phyloP scores from a whole-genome alignment of 1,284 basidiomycete genomes.

The Albatrellus sp. region DNA sequence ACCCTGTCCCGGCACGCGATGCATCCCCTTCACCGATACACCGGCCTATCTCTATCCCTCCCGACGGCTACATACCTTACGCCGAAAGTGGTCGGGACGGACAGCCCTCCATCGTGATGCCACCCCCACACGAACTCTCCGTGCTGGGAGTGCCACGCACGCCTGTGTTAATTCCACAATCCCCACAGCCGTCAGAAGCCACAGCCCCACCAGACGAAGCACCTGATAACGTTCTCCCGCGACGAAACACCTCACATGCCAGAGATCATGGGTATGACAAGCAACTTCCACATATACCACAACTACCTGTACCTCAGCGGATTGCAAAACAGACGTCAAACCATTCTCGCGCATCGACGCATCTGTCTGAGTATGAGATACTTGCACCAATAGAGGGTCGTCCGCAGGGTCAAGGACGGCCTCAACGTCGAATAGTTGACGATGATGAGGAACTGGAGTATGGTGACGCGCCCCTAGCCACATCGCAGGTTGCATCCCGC shows the following conservation, averaged over 20 bases:
- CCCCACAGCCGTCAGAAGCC: slow-evolving; percentile 9
- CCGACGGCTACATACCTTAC: slow-evolving; percentile 30
- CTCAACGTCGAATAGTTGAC: neutral
- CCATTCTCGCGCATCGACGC: slow-evolving; percentile 10
- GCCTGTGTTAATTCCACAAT: slow-evolving; percentile 1
- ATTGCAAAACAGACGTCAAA: slow-evolving; percentile 7
- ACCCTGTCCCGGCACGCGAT: slow-evolving; percentile 22
- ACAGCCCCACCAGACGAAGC: slow-evolving; percentile 3
- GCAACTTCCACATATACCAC: neutral
- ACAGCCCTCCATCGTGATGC: slow-evolving; percentile 20
- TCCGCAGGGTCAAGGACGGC: neutral
- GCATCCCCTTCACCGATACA: slow-evolving; percentile 12
- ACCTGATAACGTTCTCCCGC: slow-evolving; percentile 3
- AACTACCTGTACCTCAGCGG: neutral
- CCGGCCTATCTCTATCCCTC: slow-evolving; percentile 14
- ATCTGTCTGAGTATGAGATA: slow-evolving; percentile 11
- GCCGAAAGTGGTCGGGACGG: slow-evolving; percentile 13
- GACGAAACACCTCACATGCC: slow-evolving; percentile 3
- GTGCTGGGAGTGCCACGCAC: slow-evolving; percentile 15
- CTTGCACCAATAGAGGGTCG: slow-evolving; percentile 7
- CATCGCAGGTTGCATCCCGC: neutral
- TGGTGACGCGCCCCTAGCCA: slow-evolving; percentile 1
- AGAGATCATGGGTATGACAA: slow-evolving; percentile 14
- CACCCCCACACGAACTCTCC: slow-evolving; percentile 24
- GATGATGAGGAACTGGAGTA: slow-evolving; percentile 9